phyloP scores from a whole-genome alignment of 2,329 filamentous ascomycete genomes.

The Coniochaeta pulveracea region DNA sequence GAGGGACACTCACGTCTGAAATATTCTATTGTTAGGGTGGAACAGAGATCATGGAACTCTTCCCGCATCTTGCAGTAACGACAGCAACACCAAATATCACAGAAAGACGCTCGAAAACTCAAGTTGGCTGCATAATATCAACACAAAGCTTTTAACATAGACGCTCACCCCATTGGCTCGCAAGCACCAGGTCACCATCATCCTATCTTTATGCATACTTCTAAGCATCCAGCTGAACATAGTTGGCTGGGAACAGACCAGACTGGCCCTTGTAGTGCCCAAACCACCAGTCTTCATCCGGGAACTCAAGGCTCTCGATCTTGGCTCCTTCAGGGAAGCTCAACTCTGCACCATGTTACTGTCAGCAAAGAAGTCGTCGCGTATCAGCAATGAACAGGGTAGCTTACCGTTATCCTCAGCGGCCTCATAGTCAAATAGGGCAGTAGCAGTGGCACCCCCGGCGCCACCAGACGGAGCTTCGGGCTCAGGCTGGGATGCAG shows the following conservation, averaged over 20 bases:
- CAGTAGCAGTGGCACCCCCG: slow-evolving; percentile 59
- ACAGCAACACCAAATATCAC: no score
- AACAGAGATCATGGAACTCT: no score
- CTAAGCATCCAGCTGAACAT: slow-evolving; percentile 45
- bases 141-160: no score
- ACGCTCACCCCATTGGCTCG: no score
- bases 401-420: slow-evolving; percentile 77
- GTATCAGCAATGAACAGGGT: not conserved
- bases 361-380: slow-evolving; percentile 12
- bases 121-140: no score
- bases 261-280: slow-evolving; percentile 69
- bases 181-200: no score
- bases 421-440: slow-evolving; percentile 92
- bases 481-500: slow-evolving; percentile 26
- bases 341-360: slow-evolving; percentile 39
- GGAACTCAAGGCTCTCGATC: slow-evolving; percentile 80
- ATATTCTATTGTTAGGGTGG: no score
- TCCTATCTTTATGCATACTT: no score
- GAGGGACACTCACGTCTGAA: no score
- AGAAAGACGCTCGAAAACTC: no score
- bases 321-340: slow-evolving; percentile 85
- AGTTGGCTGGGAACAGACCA: slow-evolving; percentile 75
- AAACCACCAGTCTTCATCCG: slow-evolving; percentile 98
- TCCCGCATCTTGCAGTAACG: no score
- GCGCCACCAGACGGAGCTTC: slow-evolving; percentile 25